A percentile compares a stretch with the other conserved stretches of the same genome.
phyloP scores from a whole-genome alignment of 306 rosid genomes.

The Fragaria vesca region DNA sequence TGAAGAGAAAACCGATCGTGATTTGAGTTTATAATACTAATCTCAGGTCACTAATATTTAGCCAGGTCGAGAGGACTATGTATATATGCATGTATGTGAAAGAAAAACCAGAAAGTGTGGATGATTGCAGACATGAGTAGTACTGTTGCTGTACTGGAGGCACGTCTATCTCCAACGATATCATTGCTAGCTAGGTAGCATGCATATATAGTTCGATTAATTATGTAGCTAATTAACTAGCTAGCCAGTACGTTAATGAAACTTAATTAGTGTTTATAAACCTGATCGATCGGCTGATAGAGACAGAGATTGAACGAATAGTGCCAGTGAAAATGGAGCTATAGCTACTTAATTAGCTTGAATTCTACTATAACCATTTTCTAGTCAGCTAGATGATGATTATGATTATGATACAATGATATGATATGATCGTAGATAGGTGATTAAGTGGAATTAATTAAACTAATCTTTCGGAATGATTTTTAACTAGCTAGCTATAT shows the following conservation, averaged over 20 bases:
- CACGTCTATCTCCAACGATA: neutral
- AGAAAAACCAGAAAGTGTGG: neutral
- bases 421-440: neutral
- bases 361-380: neutral
- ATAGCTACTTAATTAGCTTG: neutral
- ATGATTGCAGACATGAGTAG: neutral
- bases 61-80: neutral
- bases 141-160: neutral
- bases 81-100: no score
- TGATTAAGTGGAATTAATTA: neutral
- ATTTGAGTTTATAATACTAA: neutral
- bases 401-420: neutral
- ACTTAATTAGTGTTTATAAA: neutral
- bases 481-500: neutral
- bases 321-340: neutral
- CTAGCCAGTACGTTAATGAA: neutral
- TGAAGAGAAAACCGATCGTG: neutral
- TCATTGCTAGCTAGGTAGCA: neutral
- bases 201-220: no score
- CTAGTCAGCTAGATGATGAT: neutral
- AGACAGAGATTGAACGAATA: neutral
- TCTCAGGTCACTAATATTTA: no score
- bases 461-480: neutral
- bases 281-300: neutral
- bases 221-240: neutral